phyloP scores from a whole-genome alignment of 2,329 filamentous ascomycete genomes.

The Clonostachys solani region DNA sequence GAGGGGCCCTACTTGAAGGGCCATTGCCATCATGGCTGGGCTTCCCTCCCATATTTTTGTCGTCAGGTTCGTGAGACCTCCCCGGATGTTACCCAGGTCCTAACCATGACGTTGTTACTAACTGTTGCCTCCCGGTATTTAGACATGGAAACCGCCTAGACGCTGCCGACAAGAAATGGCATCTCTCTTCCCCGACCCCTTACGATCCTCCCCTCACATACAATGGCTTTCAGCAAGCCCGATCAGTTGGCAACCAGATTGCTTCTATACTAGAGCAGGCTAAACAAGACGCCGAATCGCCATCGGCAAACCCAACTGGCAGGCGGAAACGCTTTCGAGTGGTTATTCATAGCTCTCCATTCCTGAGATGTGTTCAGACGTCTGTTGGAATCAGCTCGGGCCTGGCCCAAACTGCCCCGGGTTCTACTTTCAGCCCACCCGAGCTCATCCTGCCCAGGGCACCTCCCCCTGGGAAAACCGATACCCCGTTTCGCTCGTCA shows the following conservation, averaged over 20 bases:
- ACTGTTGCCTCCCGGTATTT: background rate
- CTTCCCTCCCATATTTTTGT: constrained; percentile 33
- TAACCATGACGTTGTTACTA: background rate
- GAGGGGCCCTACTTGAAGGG: too few relatives aligned
- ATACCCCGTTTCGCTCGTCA: constrained; percentile 43
- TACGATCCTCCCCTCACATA: constrained; percentile 96
- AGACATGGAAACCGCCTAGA: constrained; percentile 93
- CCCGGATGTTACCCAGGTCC: too few relatives aligned
- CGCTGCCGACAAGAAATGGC: constrained; percentile 92
- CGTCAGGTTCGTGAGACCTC: constrained; percentile 25
- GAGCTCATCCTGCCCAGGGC: constrained; percentile 27
- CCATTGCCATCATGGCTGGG: constrained; percentile 1
- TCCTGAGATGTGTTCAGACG: constrained; percentile 87
- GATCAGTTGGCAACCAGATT: constrained; percentile 78
- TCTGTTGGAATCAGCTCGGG: constrained; percentile 84
- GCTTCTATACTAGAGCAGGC: constrained; percentile 62
- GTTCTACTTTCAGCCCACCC: constrained; percentile 22
- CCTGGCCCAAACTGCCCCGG: constrained; percentile 54
- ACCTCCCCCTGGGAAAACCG: constrained; percentile 12
- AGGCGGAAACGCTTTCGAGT: constrained; percentile 66
- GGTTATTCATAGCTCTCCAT: constrained; percentile 90
- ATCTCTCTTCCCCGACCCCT: constrained; percentile 84
- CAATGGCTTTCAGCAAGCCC: constrained; percentile 85
- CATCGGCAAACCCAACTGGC: background rate
- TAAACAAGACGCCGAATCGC: constrained; percentile 35